These are phyloP conservation scores for Juglanconis sp. DNA, from an alignment of 2,329 filamentous ascomycete species.

Conservation along the genomic window DNA sequence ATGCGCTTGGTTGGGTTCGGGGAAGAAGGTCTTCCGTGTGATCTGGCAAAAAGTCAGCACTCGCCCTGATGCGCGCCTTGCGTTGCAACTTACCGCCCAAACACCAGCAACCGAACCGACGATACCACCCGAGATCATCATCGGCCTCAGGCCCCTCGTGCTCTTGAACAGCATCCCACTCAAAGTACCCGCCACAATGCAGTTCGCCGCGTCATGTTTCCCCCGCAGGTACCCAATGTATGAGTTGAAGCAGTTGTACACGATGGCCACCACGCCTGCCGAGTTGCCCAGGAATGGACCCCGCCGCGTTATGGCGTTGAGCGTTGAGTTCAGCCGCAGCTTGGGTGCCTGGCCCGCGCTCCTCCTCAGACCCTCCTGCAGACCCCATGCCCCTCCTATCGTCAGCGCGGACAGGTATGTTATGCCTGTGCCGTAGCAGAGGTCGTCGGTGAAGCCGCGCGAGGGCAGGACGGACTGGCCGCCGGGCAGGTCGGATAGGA, in stretches of 20 bases:
- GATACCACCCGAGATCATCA: conserved; percentile 90
- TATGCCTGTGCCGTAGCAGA: conserved; percentile 94
- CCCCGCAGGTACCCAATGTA: conserved; percentile 74
- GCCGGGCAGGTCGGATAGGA: conserved; percentile 81
- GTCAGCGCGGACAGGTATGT: conserved; percentile 88
- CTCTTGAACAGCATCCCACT: conserved; percentile 97
- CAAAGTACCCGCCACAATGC: conserved; percentile 76
- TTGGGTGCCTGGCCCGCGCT: conserved; percentile 78
- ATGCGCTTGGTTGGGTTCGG: conserved; percentile 8
- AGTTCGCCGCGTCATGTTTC: conserved; percentile 88
- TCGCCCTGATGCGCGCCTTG: not conserved
- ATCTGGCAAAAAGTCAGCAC: conserved; percentile 17
- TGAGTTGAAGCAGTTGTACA: conserved; percentile 92
- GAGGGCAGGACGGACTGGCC: conserved; percentile 86
- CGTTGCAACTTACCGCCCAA: conserved; percentile 76
- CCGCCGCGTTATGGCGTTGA: conserved; percentile 89
- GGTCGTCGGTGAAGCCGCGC: conserved; percentile 94
- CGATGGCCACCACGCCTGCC: conserved; percentile 90
- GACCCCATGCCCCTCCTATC: conserved; percentile 85
- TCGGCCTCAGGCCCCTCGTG: conserved; percentile 82
- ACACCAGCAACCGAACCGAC: conserved; percentile 79
- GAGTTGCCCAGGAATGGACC: conserved; percentile 96
- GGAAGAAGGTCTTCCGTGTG: conserved; percentile 25
- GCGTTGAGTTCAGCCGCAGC: conserved; percentile 86
- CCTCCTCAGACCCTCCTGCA: conserved; percentile 83